Percentiles rank a stretch among this genome's conserved stretches.
Evolutionary conservation across 78 protist species (phyloP).

Genomic region (Creolimax fragrantissima): DNA sequence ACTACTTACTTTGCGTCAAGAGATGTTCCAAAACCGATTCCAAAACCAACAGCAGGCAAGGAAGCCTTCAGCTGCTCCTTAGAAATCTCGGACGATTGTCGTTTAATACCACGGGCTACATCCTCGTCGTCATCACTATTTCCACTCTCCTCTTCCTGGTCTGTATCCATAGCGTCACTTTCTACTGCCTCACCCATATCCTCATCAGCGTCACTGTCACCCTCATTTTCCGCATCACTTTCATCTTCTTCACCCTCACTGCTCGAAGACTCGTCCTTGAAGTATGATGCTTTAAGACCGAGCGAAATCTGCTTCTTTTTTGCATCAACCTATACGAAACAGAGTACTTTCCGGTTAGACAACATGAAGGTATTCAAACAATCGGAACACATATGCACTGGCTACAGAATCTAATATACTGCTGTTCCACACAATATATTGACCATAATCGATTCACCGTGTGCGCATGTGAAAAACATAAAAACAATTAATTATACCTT

Average conservation of each 20-base stretch:
- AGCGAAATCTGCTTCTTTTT: not conserved
- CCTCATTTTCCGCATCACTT: not conserved
- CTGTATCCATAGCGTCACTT: not conserved
- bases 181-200: not conserved
- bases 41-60: not conserved
- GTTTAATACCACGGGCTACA: not conserved
- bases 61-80: not conserved
- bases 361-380: not conserved
- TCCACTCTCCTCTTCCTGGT: not conserved
- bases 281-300: constrained; percentile 9
- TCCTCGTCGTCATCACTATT: not conserved
- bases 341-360: not conserved
- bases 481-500: not conserved
- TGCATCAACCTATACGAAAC: not conserved
- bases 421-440: not conserved
- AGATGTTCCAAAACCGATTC: not conserved
- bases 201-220: not conserved
- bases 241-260: not conserved
- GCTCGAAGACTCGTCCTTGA: not conserved
- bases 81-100: not conserved
- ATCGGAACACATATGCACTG: not conserved
- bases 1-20: not conserved
- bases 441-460: not conserved
- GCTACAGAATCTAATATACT: not conserved
- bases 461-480: not conserved